Evolutionary conservation across 2,329 filamentous ascomycete species (phyloP).

Genomic region (Colletotrichum lindemuthianum): DNA sequence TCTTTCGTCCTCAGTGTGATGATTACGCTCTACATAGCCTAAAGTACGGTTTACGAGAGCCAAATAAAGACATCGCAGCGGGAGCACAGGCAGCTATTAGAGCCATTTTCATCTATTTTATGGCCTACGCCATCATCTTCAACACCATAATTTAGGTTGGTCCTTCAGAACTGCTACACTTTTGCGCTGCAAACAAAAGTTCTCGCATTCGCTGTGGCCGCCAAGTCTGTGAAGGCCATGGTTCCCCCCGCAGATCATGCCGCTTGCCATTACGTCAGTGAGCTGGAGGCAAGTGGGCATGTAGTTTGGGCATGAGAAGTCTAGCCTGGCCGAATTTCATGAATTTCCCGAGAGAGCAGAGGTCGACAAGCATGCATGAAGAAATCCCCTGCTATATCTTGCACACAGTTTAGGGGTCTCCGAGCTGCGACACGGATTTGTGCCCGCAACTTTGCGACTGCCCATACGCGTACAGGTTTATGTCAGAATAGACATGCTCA

Average conservation of each 20-base stretch:
- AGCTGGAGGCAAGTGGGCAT: slow-evolving; percentile 44
- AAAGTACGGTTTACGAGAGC: slow-evolving; percentile 37
- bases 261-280: slow-evolving; percentile 47
- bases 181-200: slow-evolving; percentile 42
- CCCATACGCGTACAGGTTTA: too few species aligned
- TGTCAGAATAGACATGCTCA: too few species aligned
- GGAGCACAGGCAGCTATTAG: slow-evolving; percentile 47
- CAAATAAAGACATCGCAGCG: slow-evolving; percentile 36
- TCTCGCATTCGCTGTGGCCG: slow-evolving; percentile 44
- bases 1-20: slow-evolving; percentile 26
- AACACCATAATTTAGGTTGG: slow-evolving; percentile 49
- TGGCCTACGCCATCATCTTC: slow-evolving; percentile 49
- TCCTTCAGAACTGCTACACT: slow-evolving; percentile 45
- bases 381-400: too few species aligned
- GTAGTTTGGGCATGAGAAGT: neutral
- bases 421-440: too few species aligned
- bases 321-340: slow-evolving; percentile 3
- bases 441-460: too few species aligned
- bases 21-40: slow-evolving; percentile 38
- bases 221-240: slow-evolving; percentile 43
- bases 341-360: slow-evolving; percentile 9
- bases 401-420: too few species aligned
- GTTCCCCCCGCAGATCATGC: slow-evolving; percentile 46
- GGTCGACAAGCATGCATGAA: too few species aligned
- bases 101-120: slow-evolving; percentile 50